Evolutionary conservation across 805 yeast species (phyloP), one percentile per base, ranked within the genome.

Genomic region (Starmerella etchellsii): DNA sequence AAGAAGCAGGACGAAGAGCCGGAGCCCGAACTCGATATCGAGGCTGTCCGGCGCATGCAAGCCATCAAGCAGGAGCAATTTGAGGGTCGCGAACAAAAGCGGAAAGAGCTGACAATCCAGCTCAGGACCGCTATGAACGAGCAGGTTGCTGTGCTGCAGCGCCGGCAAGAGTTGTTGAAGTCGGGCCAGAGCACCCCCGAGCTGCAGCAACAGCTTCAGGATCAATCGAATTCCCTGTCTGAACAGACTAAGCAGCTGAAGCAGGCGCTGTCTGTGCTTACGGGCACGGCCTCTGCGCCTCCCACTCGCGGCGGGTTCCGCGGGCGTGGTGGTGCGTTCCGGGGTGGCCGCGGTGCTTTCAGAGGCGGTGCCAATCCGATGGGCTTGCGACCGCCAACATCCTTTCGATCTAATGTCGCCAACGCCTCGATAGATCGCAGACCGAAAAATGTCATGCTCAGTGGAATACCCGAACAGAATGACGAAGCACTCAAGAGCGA

Each of bases 61-160:
- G 58, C 49, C 6, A 63, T 57, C 40, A 62, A 59, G 47, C 74
- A 69, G 49, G 55, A 52, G 43, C 63, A 57, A 47, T 64, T 63
- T 48, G 68, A 66, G 43, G 66, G 56, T 42, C 61, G 61, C 44
- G 58, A 57, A 46, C 54, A 48, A 15, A 57, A 59, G 48, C 59
- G 60, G 48, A 51, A 56, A 31, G 62, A 52, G 32, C 53, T 56
- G 35, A 61, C 61, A 18, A 58, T 52, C 7, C 54, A 56, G 37
- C 47, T 66, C 33, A 53, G 56, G 46, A 51, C 59, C 38, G 35
- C 62, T 22, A 56, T 63, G 33, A 57, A 46, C 18, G 46, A 59
- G 40, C 67, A 63, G 39, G 63, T 60, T 35, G 57, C 48, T 16
- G 49, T 69, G 41, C 45, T 68, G 24, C 49, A 45, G 29, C 54